A percentile compares a stretch with the other conserved stretches of the same genome.
Conservation (phyloP, 73 alveolate species). For the Paramecium caudatum region DNA sequence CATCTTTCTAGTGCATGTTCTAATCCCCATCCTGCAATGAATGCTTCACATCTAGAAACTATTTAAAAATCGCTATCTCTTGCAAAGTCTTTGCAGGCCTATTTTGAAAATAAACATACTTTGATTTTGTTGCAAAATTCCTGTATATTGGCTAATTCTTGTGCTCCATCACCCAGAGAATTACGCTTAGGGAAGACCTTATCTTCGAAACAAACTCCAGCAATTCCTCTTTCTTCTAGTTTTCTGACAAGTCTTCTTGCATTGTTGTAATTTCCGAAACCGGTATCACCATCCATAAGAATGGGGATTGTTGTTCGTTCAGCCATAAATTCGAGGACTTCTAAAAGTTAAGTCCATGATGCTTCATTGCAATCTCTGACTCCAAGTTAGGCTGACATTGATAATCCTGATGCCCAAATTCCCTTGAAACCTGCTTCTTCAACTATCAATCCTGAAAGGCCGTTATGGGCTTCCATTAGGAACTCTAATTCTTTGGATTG, state of each 20-base stretch:
- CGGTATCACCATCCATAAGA: constrained; percentile 94
- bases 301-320: constrained; percentile 90
- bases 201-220: constrained; percentile 94
- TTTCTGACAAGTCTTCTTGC: constrained; percentile 89
- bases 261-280: constrained; percentile 89
- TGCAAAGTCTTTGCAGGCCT: constrained; percentile 85
- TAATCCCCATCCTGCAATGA: constrained; percentile 92
- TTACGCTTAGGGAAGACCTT: constrained; percentile 88
- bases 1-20: constrained; percentile 93
- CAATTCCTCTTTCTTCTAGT: constrained; percentile 89
- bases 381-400: constrained; percentile 80
- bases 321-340: constrained; percentile 81
- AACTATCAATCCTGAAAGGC: constrained; percentile 85
- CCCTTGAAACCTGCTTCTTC: constrained; percentile 86
- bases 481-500: constrained; percentile 71
- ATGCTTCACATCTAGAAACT: constrained; percentile 92
- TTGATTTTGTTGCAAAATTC: constrained; percentile 89
- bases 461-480: constrained; percentile 91
- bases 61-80: constrained; percentile 84
- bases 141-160: constrained; percentile 85
- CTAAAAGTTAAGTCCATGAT: constrained; percentile 84
- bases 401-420: constrained; percentile 82
- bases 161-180: constrained; percentile 88
- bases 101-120: neutral
- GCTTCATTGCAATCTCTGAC: constrained; percentile 84